These are phyloP conservation scores for Metrosideros polymorpha DNA, from an alignment of 441 rosid species.

Conservation along the genomic window DNA sequence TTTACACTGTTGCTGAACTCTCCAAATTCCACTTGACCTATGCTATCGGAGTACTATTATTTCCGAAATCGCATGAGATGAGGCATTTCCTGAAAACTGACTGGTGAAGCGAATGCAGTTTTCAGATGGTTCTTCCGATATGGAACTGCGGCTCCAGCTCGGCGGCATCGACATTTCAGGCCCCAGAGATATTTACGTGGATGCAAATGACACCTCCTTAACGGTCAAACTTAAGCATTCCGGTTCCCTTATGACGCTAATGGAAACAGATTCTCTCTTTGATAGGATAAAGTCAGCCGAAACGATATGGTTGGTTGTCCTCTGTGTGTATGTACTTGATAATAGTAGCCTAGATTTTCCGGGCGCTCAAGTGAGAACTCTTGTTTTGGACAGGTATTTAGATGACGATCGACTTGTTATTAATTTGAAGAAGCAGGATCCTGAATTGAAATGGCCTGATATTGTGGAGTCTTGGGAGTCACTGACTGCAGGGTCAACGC, in stretches of 20 bases:
- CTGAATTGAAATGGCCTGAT: slow-evolving; percentile 85
- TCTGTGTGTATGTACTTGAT: not conserved
- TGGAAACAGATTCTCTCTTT: slow-evolving; percentile 60
- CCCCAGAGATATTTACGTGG: slow-evolving; percentile 62
- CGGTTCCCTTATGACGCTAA: slow-evolving; percentile 40
- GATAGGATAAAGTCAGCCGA: slow-evolving; percentile 68
- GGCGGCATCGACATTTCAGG: slow-evolving; percentile 26
- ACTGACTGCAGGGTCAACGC: slow-evolving; percentile 61
- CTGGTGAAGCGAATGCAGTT: slow-evolving; percentile 36
- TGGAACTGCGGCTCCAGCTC: slow-evolving; percentile 63
- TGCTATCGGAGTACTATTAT: not conserved
- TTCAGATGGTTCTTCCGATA: slow-evolving; percentile 61
- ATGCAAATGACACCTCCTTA: slow-evolving; percentile 65
- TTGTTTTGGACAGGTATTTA: slow-evolving; percentile 47
- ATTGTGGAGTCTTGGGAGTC: slow-evolving; percentile 93
- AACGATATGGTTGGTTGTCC: slow-evolving; percentile 63
- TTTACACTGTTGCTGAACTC: not conserved
- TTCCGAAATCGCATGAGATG: not conserved
- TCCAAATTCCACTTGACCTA: not conserved
- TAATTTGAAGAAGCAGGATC: slow-evolving; percentile 80
- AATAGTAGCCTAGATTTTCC: not conserved
- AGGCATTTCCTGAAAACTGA: not conserved
- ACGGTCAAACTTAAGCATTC: slow-evolving; percentile 38
- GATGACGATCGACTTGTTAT: slow-evolving; percentile 79
- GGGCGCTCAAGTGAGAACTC: not conserved